phyloP scores from a whole-genome alignment of 106 monocot species.

The Vanilla planifolia region DNA sequence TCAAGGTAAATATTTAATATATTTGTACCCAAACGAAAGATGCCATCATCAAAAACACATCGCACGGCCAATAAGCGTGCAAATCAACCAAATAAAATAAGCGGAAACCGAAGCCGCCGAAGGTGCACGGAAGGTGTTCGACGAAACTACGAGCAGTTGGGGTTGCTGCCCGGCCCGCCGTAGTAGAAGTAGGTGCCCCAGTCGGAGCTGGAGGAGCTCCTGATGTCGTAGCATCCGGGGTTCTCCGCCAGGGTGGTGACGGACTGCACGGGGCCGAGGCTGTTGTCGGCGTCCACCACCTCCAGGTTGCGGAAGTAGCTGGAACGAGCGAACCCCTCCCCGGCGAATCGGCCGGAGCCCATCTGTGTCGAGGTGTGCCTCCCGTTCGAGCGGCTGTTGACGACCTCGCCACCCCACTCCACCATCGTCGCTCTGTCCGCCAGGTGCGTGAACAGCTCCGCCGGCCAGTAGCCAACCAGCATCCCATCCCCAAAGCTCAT shows the following conservation, averaged over 20 bases:
- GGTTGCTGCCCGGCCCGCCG: constrained; percentile 83
- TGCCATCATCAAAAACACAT: too few relatives aligned
- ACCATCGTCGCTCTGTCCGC: constrained; percentile 89
- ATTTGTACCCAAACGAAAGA: too few relatives aligned
- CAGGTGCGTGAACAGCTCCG: constrained; percentile 93
- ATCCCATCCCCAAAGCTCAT: constrained; percentile 72
- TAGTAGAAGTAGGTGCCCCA: constrained; percentile 97
- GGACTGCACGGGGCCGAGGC: constrained; percentile 50
- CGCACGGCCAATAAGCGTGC: too few relatives aligned
- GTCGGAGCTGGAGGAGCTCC: constrained; percentile 39
- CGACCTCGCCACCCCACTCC: constrained; percentile 97
- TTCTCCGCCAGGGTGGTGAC: constrained; percentile 72
- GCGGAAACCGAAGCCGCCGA: too few relatives aligned
- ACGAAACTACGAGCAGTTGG: constrained; percentile 29
- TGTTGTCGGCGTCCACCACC: constrained; percentile 83
- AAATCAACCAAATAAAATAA: too few relatives aligned
- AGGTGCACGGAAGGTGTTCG: too few relatives aligned
- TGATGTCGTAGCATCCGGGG: constrained; percentile 81
- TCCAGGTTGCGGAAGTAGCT: constrained; percentile 93
- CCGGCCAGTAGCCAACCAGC: constrained; percentile 96
- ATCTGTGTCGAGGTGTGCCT: constrained; percentile 84
- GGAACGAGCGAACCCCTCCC: constrained; percentile 56
- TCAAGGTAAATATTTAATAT: too few relatives aligned
- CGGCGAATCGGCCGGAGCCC: constrained; percentile 92
- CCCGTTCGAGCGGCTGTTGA: constrained; percentile 54